Evolutionary conservation across 192 early-diverging fungal genomes (phyloP).

Genomic region (Pilobolus umbonatus): DNA sequence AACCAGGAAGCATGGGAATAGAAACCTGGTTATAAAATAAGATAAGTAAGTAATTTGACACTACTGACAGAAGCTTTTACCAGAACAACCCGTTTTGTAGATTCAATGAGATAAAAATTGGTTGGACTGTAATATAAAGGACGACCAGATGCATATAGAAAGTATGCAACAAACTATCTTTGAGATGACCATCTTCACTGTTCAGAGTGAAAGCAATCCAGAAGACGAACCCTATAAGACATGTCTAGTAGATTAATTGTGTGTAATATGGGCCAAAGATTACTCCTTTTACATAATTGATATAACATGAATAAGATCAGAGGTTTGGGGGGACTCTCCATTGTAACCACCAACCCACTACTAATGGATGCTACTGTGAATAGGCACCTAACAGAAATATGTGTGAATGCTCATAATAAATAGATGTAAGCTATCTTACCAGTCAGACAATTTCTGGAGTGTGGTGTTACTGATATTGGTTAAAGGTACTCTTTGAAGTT

Average conservation of each 20-base stretch:
- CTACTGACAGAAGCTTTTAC: not conserved
- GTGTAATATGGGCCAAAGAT: too few relatives aligned
- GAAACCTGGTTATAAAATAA: conserved; percentile 13
- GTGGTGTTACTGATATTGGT: not conserved
- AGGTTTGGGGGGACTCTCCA: too few relatives aligned
- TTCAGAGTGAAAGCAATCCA: not conserved
- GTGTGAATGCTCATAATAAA: too few relatives aligned
- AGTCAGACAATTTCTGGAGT: too few relatives aligned
- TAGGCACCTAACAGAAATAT: not conserved
- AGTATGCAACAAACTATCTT: not conserved
- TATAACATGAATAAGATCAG: not conserved
- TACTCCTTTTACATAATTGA: too few relatives aligned
- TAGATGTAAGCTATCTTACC: too few relatives aligned
- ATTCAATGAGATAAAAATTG: not conserved
- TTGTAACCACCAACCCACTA: too few relatives aligned
- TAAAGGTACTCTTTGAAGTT: not conserved
- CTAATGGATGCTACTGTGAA: too few relatives aligned
- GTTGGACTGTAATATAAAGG: conserved; percentile 3
- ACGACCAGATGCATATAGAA: conserved; percentile 1
- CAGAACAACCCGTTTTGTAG: not conserved
- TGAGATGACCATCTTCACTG: not conserved
- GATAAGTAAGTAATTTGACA: not conserved
- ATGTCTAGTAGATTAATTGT: too few relatives aligned
- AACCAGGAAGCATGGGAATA: conserved; percentile 19
- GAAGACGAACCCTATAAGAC: not conserved